Evolutionary conservation across 495 filamentous ascomycete species (phyloP), one percentile per base, ranked within the genome.

Genomic region (Friedmanniomyces endolithicus): DNA sequence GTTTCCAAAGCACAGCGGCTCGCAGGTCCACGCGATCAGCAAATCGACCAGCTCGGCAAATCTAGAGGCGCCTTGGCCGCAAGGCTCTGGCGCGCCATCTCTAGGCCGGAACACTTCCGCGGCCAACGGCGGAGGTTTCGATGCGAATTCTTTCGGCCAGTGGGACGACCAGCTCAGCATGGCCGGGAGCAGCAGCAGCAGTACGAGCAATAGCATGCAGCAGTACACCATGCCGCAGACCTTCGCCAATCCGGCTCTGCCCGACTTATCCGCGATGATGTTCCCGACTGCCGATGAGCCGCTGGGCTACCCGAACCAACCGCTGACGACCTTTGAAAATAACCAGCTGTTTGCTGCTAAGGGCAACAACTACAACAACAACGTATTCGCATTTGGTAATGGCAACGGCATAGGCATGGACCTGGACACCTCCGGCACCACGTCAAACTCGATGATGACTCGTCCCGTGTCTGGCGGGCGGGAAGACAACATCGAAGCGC

Each of bases 241-340:
- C 48, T 57, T 68, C 44, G 66, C 66, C 43, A 75, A 75, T 63
- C 68, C 74, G 39, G 67, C 64, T 23, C 67, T 94, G 20, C 77
- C 85, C 14, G 86, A 92, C 65, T 75, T 95, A 17, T 84, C 83
- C 67, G 79, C 84, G 11, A 84, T 95, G 69, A 95, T 96, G 88
- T 97, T 96, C 59, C 85, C 89, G 1, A 87, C 89, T 0, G 77
- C 80, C 23, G 89, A 97, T 64, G 59, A 62, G 25, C 87, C 90
- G 0, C 90, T 95, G 55, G 87, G 83, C 0, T 97, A 95, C 67
- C 86, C 89, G 3, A 86, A 83, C 61, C 87, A 89, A 63, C 86
- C 88, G 1, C 78, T 90, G 71, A 84, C 76, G 1, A 81, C 74
- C 1, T 69, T 83, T 43, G 80, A 84, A 57, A 72, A 76, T 53